Evolutionary conservation across 805 yeast genomes (phyloP), one percentile per base, ranked within the genome.

Genomic region (Teunomyces kruisii): DNA sequence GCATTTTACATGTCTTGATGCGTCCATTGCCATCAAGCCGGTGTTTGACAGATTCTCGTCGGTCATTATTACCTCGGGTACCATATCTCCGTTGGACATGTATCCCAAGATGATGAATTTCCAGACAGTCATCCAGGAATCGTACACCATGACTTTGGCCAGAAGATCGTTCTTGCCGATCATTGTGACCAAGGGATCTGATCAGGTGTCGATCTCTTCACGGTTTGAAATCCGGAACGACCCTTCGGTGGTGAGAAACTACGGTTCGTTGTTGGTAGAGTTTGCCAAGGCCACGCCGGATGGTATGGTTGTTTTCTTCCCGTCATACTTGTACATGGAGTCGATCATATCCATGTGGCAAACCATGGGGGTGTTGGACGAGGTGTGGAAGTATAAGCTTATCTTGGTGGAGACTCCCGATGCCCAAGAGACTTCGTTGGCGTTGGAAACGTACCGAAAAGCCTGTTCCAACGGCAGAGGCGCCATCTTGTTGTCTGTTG

Each of bases 281-380:
- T 92, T 90, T 62, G 80, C 98, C 10, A 94, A 94, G 57, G 85
- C 89, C 42, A 92, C 97, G 0, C 99, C 99, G 0, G 99, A 94
- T 68, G 99, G 99, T 3, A 74, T 94, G 78, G 99, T 94, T 40
- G 97, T 94, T 32, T 94, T 94, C 72, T 94, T 94, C 68, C 99
- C 99, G 0, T 87, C 96, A 1, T 94, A 94, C 73, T 74, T 94
- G 31, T 95, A 94, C 64, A 94, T 94, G 99, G 99, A 94, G 65
- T 87, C 96, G 57, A 94, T 94, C 57, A 92, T 94, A 33, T 88
- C 97, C 1, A 91, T 89, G 88, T 94, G 99, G 99, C 99, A 94
- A 69, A 85, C 84, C 10, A 94, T 94, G 97, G 98, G 98, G 41
- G 91, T 94, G 33, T 68, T 94, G 56, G 99, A 94, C 63, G 98